Conservation (phyloP, 2,329 filamentous ascomycete species). For the Pochonia chlamydosporia region DNA sequence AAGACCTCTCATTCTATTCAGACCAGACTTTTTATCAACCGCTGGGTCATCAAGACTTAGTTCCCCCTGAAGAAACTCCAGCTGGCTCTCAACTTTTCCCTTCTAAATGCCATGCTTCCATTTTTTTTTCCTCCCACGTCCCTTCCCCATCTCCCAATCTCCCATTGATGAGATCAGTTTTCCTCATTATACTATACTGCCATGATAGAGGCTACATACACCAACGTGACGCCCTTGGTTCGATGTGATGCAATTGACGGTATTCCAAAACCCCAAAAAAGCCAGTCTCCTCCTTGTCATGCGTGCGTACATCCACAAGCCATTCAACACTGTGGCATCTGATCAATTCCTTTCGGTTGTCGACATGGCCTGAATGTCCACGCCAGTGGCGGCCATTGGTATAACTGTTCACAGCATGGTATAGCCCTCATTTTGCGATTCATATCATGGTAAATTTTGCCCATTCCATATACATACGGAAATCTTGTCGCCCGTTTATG, state of each 20-base stretch:
- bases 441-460: background rate
- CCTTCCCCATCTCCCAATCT: too few relatives aligned
- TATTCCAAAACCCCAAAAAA: slow-evolving; percentile 7
- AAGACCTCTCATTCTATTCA: background rate
- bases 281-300: background rate
- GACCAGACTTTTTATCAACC: background rate
- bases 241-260: background rate
- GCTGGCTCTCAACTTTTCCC: background rate
- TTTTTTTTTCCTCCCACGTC: too few relatives aligned
- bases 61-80: background rate
- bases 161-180: background rate
- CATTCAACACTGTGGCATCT: background rate
- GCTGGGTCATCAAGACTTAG: background rate
- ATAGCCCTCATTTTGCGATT: background rate
- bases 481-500: background rate
- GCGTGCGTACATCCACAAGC: background rate
- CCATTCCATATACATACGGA: background rate
- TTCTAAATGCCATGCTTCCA: background rate
- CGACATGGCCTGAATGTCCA: background rate
- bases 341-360: background rate
- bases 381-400: background rate
- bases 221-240: background rate
- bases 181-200: background rate
- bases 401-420: background rate
- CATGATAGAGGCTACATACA: background rate